Percentiles rank a stretch among this genome's conserved stretches.
Conservation (phyloP, 2,329 filamentous ascomycete species). For the Metarhizium rileyi region DNA sequence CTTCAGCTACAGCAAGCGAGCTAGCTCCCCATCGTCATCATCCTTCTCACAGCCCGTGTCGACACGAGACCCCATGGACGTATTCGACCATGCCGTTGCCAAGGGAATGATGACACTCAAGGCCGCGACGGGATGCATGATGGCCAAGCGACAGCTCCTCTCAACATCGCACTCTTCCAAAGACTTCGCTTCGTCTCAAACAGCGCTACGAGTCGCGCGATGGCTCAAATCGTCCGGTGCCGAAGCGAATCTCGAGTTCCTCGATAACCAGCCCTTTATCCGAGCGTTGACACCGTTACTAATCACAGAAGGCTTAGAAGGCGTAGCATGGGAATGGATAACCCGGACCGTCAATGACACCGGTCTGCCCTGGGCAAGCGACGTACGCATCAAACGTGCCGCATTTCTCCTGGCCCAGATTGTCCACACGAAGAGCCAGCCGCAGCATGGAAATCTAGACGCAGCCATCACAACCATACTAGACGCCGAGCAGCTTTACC, state of each 20-base stretch:
- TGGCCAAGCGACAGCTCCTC: conserved; percentile 35
- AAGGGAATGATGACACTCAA: conserved; percentile 45
- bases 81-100: conserved; percentile 46
- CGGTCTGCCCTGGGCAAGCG: conserved; percentile 11
- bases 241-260: conserved; percentile 36
- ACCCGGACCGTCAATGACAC: conserved; percentile 26
- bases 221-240: conserved; percentile 45
- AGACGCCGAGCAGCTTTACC: conserved; percentile 34
- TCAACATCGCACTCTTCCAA: conserved; percentile 11
- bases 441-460: conserved; percentile 34
- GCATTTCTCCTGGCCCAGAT: conserved; percentile 29
- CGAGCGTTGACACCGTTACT: conserved; percentile 37
- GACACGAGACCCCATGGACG: conserved; percentile 38
- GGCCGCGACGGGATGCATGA: conserved; percentile 44
- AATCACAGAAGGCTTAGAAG: conserved; percentile 41
- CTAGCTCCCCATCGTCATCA: conserved; percentile 10
- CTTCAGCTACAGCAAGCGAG: conserved; percentile 30
- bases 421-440: conserved; percentile 31
- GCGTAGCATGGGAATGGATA: conserved; percentile 44
- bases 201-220: conserved; percentile 37
- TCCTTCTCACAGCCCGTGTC: conserved; percentile 1
- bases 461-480: conserved; percentile 38
- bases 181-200: conserved; percentile 31
- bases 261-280: conserved; percentile 29
- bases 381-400: conserved; percentile 17